Evolutionary conservation across 2,329 filamentous ascomycete species (phyloP).

Genomic region (Xylogone sp.): DNA sequence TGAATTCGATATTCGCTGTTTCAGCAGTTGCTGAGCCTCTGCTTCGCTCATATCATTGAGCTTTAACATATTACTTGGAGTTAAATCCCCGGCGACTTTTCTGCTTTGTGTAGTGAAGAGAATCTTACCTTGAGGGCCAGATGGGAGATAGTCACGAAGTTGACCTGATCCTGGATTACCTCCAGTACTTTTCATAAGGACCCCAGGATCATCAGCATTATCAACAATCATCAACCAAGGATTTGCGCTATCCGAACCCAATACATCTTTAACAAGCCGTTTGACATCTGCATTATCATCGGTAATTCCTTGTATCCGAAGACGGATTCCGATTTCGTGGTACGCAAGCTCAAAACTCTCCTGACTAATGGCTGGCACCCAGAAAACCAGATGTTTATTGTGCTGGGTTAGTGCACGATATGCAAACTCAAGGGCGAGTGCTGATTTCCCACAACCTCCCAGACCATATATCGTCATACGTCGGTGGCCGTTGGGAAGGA

Average conservation of each 20-base stretch:
- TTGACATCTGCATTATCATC: slow-evolving; percentile 5
- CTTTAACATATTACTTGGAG: slow-evolving; percentile 20
- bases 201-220: slow-evolving; percentile 35
- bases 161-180: neutral
- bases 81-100: slow-evolving; percentile 11
- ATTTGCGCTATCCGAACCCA: slow-evolving; percentile 13
- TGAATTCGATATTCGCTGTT: slow-evolving; percentile 15
- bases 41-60: slow-evolving; percentile 23
- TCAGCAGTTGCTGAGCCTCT: slow-evolving; percentile 24
- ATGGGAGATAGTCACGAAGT: slow-evolving; percentile 5
- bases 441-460: slow-evolving; percentile 37
- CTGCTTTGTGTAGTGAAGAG: slow-evolving; percentile 3
- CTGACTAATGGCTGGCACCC: slow-evolving; percentile 35
- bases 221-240: slow-evolving; percentile 39
- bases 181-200: slow-evolving; percentile 1
- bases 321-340: slow-evolving; percentile 26
- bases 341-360: slow-evolving; percentile 37
- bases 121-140: slow-evolving; percentile 2
- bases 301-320: slow-evolving; percentile 14
- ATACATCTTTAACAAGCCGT: slow-evolving; percentile 2
- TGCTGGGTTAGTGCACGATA: slow-evolving; percentile 31
- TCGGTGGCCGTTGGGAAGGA: neutral
- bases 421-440: slow-evolving; percentile 35
- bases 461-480: slow-evolving; percentile 29
- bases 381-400: slow-evolving; percentile 37